Conservation (phyloP, 139 green algal species). For the Coccomyxa sp. region DNA sequence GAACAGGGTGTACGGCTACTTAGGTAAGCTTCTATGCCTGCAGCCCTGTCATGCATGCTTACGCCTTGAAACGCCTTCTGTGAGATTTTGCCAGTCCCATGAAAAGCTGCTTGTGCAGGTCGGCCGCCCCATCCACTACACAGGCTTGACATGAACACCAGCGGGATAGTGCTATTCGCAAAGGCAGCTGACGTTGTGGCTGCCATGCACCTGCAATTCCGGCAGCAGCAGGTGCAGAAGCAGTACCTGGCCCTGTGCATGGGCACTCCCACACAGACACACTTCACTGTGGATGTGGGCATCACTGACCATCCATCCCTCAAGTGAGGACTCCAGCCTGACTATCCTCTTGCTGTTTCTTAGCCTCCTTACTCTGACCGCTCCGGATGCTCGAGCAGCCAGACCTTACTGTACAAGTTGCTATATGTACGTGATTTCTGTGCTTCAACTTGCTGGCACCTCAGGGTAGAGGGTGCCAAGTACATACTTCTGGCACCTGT, state of each 20-base stretch:
- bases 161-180: conserved; percentile 72
- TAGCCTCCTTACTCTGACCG: too few species aligned
- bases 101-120: not conserved
- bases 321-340: conserved; percentile 23
- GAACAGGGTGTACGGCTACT: conserved; percentile 63
- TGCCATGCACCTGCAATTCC: conserved; percentile 68
- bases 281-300: conserved; percentile 49
- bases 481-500: not conserved
- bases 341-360: too few species aligned
- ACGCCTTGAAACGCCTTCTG: not conserved
- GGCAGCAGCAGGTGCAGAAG: conserved; percentile 55
- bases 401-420: too few species aligned
- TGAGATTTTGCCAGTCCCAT: not conserved
- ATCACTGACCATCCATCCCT: conserved; percentile 53
- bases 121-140: conserved; percentile 48
- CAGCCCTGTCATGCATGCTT: not conserved
- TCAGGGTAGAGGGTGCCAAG: too few species aligned
- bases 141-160: conserved; percentile 78
- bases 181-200: conserved; percentile 53
- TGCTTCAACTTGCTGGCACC: too few species aligned
- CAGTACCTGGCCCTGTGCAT: conserved; percentile 65
- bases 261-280: conserved; percentile 27
- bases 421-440: too few species aligned
- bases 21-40: conserved; percentile 17
- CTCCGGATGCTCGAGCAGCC: too few species aligned